Evolutionary conservation across 2,329 filamentous ascomycete species (phyloP), one percentile per base, ranked within the genome.

Genomic region (Cladosporium sp.): DNA sequence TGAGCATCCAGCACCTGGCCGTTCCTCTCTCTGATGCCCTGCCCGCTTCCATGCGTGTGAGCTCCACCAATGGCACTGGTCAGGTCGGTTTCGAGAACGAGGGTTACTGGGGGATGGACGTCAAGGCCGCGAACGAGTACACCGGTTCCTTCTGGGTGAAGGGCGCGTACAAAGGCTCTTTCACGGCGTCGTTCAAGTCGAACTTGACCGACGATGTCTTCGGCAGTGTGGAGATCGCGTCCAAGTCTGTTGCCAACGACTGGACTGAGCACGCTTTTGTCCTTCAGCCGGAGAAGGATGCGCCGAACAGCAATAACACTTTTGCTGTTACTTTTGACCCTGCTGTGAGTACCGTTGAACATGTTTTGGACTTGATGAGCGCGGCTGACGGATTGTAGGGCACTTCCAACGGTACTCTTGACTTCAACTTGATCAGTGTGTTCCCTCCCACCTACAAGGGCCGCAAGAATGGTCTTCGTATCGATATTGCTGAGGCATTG

Each of bases 361-460:
- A 14, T 17, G 4, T 25, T 3, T 20, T 30, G 40, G 37, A 39
- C 5, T 17, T 12, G 11, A 9, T 8, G 47, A 25, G 3, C 19
- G 20, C 15, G 25, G 4, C 19, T 56, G 30, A 38, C 12, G 6
- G 7, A 3, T 17, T 12, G n/a, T 6, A 56, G 8, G 70, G 74
- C 60, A 70, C 74, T 19, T 69, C 71, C 6, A 71, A 70, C 5
- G 72, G 73, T 34, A 74, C 74, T 1, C 69, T 80, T 8, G 76
- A 81, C 64, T 82, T 84, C 69, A 78, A 79, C 60, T 68, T 83
- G 17, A 78, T 83, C 60, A 79, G 76, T 51, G 67, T 83, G 38
- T 83, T 82, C 69, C 79, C 79, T 1, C 80, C 80, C 4, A 83
- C 81, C 0, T 83, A 79, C 75, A 82, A 82, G 54, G 66, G 76